Evolutionary conservation across 148 eudicot species (phyloP), one percentile per base, ranked within the genome.

Genomic region (Talinum fruticosum): DNA sequence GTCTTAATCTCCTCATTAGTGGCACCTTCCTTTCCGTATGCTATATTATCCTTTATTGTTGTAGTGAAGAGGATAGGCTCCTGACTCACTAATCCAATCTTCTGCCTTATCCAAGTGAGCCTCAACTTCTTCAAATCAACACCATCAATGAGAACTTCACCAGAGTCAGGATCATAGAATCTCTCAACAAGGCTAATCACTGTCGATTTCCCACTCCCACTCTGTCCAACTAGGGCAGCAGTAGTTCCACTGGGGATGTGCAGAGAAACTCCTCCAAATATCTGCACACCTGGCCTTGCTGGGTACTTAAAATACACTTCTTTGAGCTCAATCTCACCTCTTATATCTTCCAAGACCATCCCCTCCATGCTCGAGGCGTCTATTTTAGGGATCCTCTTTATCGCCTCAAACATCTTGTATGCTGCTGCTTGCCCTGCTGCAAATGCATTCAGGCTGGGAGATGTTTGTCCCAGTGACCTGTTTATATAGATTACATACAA

Each of bases 151-250:
- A 87, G 85, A 10, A 92, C 86, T 67, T 84, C 87, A 18, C 97
- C 98, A 32, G 89, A 81, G 32, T 92, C 89, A 34, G 92, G 97
- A 75, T 90, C 93, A 71, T 94, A 94, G 68, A 94, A 94, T 76
- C 94, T 84, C 84, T 94, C 94, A 51, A 94, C 37, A 4, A 94
- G 87, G 82, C 91, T 90, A 23, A 91, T 87, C 15, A 94, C 88
- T 5, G 93, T 91, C 5, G 97, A 94, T 71, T 94, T 94, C 47
- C 98, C 98, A 75, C 97, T 94, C 68, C 98, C 98, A 84, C 98
- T 94, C 72, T 92, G 93, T 44, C 97, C 98, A 37, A 94, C 97
- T 15, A 92, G 79, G 69, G 98, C 93, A 23, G 80, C 83, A 51
- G 90, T 90, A 54, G 78, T 84, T 34, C 94, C 97, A 36, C 83